These are phyloP conservation scores for Vitis rotundifolia DNA, from an alignment of 164 flowering plant genomes.

Conservation along the genomic window DNA sequence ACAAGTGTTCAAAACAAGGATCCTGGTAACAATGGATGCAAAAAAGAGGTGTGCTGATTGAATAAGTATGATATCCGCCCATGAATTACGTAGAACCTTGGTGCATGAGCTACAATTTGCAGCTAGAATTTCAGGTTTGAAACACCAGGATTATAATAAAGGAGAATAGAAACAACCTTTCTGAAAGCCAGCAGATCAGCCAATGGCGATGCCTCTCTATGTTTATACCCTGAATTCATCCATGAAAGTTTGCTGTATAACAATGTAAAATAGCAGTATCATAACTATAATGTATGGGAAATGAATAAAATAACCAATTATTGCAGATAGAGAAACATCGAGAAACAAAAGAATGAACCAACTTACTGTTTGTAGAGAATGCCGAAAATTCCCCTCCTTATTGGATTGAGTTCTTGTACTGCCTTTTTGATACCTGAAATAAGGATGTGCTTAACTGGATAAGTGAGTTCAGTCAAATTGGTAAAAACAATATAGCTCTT, in stretches of 20 bases:
- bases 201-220: conserved; percentile 75
- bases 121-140: too few relatives aligned
- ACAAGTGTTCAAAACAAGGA: too few relatives aligned
- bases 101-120: too few relatives aligned
- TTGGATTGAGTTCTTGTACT: conserved; percentile 66
- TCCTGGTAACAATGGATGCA: too few relatives aligned
- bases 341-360: neutral
- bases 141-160: neutral
- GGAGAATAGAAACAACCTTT: conserved; percentile 51
- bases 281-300: neutral
- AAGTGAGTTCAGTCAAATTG: neutral
- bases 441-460: neutral
- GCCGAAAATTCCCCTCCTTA: conserved; percentile 60
- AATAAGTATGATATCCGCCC: too few relatives aligned
- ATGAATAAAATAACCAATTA: neutral
- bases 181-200: conserved; percentile 92
- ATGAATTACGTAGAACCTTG: too few relatives aligned
- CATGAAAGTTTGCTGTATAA: conserved; percentile 73
- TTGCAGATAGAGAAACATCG: neutral
- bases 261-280: conserved; percentile 3
- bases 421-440: conserved; percentile 65
- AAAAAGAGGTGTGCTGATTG: too few relatives aligned
- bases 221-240: conserved; percentile 81
- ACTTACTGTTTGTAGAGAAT: conserved; percentile 76
- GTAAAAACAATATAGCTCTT: neutral